Conservation (phyloP, 2,329 filamentous ascomycete genomes). For the Cordyceps javanica region DNA sequence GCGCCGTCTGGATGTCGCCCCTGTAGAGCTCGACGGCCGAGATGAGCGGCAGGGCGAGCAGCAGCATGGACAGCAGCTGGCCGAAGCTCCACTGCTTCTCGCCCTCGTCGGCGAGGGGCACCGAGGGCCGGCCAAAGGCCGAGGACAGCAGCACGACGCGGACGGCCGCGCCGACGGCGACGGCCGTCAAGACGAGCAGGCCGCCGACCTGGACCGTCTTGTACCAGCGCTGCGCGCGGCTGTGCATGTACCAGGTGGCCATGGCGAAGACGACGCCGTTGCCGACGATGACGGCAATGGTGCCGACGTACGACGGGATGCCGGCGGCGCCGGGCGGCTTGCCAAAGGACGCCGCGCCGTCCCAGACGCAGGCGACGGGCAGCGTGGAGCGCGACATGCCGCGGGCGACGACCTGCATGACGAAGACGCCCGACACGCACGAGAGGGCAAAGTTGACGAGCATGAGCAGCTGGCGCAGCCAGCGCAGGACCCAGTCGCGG, state of each 20-base stretch:
- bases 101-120: conserved; percentile 42
- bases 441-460: conserved; percentile 56
- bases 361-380: conserved; percentile 57
- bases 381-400: conserved; percentile 45
- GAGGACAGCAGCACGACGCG: conserved; percentile 53
- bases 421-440: conserved; percentile 48
- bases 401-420: conserved; percentile 48
- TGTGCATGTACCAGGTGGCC: conserved; percentile 60
- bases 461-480: conserved; percentile 61
- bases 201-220: conserved; percentile 47
- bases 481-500: conserved; percentile 59
- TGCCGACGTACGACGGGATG: conserved; percentile 47
- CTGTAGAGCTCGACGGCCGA: conserved; percentile 53
- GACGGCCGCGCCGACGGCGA: conserved; percentile 52
- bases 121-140: conserved; percentile 50
- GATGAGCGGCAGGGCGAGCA: conserved; percentile 54
- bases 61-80: conserved; percentile 52
- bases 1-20: conserved; percentile 40
- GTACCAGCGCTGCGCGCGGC: conserved; percentile 46
- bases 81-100: conserved; percentile 59
- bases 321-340: conserved; percentile 30
- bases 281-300: conserved; percentile 53
- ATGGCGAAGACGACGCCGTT: conserved; percentile 54
- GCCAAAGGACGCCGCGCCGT: conserved; percentile 26
- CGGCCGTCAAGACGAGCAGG: conserved; percentile 47